Percentiles rank a stretch among this genome's conserved stretches.
Conservation (phyloP, 2,329 filamentous ascomycete species). For the Chalara sp. region DNA sequence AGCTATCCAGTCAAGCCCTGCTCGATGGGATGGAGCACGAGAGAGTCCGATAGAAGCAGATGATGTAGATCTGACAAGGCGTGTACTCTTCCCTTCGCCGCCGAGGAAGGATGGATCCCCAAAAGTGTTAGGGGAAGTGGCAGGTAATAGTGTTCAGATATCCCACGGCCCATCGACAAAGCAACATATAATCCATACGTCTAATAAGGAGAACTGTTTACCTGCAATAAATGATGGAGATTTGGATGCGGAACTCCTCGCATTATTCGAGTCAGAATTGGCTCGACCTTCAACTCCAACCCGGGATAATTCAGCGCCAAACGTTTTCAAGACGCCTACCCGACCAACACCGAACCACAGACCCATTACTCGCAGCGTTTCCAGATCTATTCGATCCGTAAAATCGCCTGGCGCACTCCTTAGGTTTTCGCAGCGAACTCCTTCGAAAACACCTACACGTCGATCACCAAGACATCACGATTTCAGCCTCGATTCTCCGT, state of each 20-base stretch:
- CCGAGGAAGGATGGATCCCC: slow-evolving; percentile 51
- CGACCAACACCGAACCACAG: slow-evolving; percentile 25
- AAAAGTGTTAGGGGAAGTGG: slow-evolving; percentile 54
- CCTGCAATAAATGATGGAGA: slow-evolving; percentile 14
- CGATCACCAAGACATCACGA: slow-evolving; percentile 22
- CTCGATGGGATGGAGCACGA: slow-evolving; percentile 41
- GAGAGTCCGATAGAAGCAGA: slow-evolving; percentile 50
- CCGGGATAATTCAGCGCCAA: slow-evolving; percentile 13
- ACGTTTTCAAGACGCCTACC: slow-evolving; percentile 28
- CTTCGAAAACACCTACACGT: slow-evolving; percentile 20
- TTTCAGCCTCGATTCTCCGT: slow-evolving; percentile 27
- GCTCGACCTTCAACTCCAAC: slow-evolving; percentile 24
- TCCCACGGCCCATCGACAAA: slow-evolving; percentile 28
- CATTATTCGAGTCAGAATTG: slow-evolving; percentile 26
- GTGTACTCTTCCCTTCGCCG: slow-evolving; percentile 72
- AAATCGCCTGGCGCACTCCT: slow-evolving; percentile 23
- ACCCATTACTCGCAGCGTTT: slow-evolving; percentile 26
- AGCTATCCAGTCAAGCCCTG: slow-evolving; percentile 30
- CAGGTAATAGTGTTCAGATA: slow-evolving; percentile 45
- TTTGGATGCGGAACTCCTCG: slow-evolving; percentile 23
- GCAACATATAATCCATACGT: slow-evolving; percentile 11
- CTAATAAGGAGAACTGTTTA: slow-evolving; percentile 25
- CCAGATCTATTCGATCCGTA: slow-evolving; percentile 20
- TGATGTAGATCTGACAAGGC: slow-evolving; percentile 51
- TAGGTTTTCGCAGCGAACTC: slow-evolving; percentile 19